Evolutionary conservation across 2,329 filamentous ascomycete genomes (phyloP), one percentile per base, ranked within the genome.

Genomic region (Calycina marina): DNA sequence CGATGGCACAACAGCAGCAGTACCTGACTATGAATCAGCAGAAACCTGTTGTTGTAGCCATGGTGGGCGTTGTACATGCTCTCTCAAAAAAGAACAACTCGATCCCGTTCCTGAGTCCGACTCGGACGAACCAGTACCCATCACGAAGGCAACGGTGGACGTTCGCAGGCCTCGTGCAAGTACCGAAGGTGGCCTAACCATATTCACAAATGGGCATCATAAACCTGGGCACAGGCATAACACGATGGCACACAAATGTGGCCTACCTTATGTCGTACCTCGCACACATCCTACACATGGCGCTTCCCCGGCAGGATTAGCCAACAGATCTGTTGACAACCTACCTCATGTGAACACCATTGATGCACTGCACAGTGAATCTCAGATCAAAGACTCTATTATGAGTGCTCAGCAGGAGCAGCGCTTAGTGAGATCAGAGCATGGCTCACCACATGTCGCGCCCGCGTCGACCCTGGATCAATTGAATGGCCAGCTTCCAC

Each of bases 11-110:
- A 38, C 42, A 37, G 34, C 43, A 42, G 40, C 45, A 49, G 38
- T 43, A 48, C 51, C 50, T 53, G 45, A 53, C 47, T 20, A 37
- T 42, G 35, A 39, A 48, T 48, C 47, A 53, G 49, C 57, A 71
- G 71, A 74, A 46, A 75, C 68, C 45, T 80, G 75, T 54, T 77
- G 72, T 56, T 79, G 74, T 55, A 77, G 76, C 52, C 74, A 78
- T 46, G 75, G 74, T 41, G 71, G 66, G 28, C 67, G 67, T 45
- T 80, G 75, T 59, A 69, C 69, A 34, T 80, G 75, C 53, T 62
- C 63, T 35, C 55, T 67, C 49, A 77, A 77, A 57, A 75, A 72
- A 54, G 72, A 77, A 47, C 57, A 55, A 38, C 62, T 77, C 37
- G 71, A 76, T 46, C 68, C 72, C 2, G 72, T 77, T 11, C 71